Base-by-base conservation (phyloP, 2,329 filamentous ascomycete species). In the Neopestalotiopsis sp. region DNA sequence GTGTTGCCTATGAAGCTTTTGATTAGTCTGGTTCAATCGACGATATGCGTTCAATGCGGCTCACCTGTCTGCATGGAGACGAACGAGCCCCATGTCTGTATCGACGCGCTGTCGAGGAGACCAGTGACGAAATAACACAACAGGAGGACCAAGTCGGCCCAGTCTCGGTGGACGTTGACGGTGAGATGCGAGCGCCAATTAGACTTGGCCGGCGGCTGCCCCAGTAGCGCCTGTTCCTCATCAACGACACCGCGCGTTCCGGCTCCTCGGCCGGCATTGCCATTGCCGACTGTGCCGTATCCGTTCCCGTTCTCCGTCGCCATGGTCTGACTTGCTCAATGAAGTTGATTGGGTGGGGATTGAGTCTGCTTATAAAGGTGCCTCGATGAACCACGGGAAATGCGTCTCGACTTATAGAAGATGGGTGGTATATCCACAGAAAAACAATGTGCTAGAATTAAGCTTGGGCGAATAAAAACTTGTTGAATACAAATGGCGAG, bases 21-120 rank as follows among this genome's bases (percentile, higher is more conserved):
- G 64, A 20, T 42, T 17, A 68, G 68, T 65, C 13, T 30, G 34
- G 32, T 30, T 1, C 34, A 32, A 14, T 2, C 13, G 28, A 59
- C 10, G 10, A 34, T 10, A 62, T 4, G 34, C 7, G 30, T 3
- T 12, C 14, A 13, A 34, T 20, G 34, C 3, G 7, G 38, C 83
- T 71, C 75, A 88, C 92, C 92, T 40, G 92, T 95, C 77, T 95
- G 93, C 92, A 95, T 95, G 74, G 90, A 93, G 56, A 94, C 92
- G 74, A 95, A 95, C 2, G 91, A 91, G 13, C 92, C 91, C 90
- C 92, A 95, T 57, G 92, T 91, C 68, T 90, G 91, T 61, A 93
- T 91, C 2, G 92, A 90, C 2, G 91, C 90, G 79, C 91, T 93
- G 80, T 95, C 93, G 7, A 94, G 86, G 12, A 95, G 83, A 4